Evolutionary conservation across 2,329 filamentous ascomycete species (phyloP).

Genomic region (Aureobasidium namibiae): DNA sequence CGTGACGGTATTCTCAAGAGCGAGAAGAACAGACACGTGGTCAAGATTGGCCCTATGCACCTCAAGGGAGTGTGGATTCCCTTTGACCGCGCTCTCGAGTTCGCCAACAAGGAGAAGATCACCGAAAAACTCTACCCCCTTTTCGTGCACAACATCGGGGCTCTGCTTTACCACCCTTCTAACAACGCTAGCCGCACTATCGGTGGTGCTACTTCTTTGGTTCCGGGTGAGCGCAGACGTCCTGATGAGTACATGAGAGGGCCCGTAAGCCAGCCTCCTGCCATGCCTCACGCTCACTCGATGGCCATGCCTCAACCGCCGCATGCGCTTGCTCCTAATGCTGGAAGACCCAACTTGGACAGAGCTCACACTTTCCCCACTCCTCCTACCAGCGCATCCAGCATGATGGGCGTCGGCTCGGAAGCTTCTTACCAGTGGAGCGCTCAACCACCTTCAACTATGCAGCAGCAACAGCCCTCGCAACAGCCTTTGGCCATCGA

Average conservation of each 20-base stretch:
- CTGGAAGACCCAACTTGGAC: conserved; percentile 64
- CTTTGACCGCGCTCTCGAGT: conserved; percentile 93
- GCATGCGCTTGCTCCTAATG: conserved; percentile 51
- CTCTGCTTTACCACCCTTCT: conserved; percentile 84
- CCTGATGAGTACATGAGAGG: conserved; percentile 52
- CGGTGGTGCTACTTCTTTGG: conserved; percentile 49
- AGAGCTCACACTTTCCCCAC: conserved; percentile 90
- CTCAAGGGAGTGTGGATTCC: conserved; percentile 98
- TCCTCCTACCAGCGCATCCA: conserved; percentile 85
- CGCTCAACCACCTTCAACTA: conserved; percentile 29
- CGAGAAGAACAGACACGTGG: conserved; percentile 91
- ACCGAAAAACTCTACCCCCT: conserved; percentile 90
- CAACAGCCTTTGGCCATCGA: conserved; percentile 75
- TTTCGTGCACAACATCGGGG: conserved; percentile 95
- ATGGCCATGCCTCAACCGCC: conserved; percentile 60
- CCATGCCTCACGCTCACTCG: conserved; percentile 63
- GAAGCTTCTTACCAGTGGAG: conserved; percentile 73
- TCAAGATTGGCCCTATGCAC: conserved; percentile 99
- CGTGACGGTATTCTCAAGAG: conserved; percentile 96
- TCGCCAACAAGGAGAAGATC: conserved; percentile 99
- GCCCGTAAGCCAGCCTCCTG: conserved; percentile 53
- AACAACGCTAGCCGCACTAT: conserved; percentile 66
- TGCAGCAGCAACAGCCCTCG: conserved; percentile 34
- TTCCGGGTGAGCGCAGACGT: conserved; percentile 70
- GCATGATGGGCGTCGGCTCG: conserved; percentile 69